phyloP scores from a whole-genome alignment of 2,329 filamentous ascomycete genomes.

The Penicillium janthinellum region DNA sequence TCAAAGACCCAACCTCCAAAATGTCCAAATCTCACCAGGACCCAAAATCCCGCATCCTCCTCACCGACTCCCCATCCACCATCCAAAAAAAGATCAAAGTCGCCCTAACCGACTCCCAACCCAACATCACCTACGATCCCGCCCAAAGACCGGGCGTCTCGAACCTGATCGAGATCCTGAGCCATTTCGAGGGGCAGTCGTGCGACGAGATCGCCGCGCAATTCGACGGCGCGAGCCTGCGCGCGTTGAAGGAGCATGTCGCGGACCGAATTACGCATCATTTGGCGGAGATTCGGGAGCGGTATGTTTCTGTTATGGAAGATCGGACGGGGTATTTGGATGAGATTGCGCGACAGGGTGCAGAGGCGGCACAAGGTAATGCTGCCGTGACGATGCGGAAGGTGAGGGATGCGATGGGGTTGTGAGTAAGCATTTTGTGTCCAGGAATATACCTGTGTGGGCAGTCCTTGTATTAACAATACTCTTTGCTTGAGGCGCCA shows the following conservation, averaged over 20 bases:
- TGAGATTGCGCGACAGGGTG: conserved; percentile 34
- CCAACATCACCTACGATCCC: conserved; percentile 72
- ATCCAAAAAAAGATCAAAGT: conserved; percentile 70
- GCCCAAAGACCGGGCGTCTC: conserved; percentile 74
- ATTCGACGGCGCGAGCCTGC: conserved; percentile 51
- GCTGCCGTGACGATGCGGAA: conserved; percentile 35
- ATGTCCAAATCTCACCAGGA: conserved; percentile 90
- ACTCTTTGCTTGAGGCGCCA: background rate
- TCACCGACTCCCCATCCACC: conserved; percentile 68
- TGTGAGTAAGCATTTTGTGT: conserved; percentile 19
- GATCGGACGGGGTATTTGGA: conserved; percentile 34
- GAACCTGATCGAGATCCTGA: conserved; percentile 81
- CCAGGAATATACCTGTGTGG: background rate
- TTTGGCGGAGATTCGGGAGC: conserved; percentile 39
- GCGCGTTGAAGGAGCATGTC: conserved; percentile 65
- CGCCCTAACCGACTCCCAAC: conserved; percentile 74
- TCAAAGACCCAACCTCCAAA: conserved; percentile 74
- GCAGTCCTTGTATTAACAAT: background rate
- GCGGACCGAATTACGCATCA: conserved; percentile 47
- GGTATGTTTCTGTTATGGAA: conserved; percentile 33
- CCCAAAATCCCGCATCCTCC: conserved; percentile 73
- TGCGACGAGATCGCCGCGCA: conserved; percentile 52
- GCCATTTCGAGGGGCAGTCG: conserved; percentile 60
- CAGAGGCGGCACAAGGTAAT: conserved; percentile 34
- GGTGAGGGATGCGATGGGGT: conserved; percentile 35